These are phyloP conservation scores for Eimeria acervulina DNA, from an alignment of 169 alveolate species.

Conservation along the genomic window DNA sequence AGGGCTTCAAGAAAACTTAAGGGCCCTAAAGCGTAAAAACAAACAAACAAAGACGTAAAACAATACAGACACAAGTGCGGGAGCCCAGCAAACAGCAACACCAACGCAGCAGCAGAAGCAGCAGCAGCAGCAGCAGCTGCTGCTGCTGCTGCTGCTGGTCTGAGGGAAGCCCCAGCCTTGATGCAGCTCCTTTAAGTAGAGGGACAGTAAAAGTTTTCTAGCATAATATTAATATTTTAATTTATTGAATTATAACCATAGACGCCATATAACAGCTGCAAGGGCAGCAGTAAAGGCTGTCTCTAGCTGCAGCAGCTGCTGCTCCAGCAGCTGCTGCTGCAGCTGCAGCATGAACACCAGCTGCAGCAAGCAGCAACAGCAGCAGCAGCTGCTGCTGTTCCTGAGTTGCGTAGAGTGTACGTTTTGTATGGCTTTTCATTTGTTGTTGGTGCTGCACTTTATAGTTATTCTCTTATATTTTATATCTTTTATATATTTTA, in stretches of 20 bases:
- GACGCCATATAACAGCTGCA: neutral
- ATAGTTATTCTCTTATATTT: no score
- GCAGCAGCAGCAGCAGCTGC: slow-evolving; percentile 33
- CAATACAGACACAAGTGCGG: neutral
- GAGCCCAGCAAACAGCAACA: slow-evolving; percentile 17
- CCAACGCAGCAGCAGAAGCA: neutral
- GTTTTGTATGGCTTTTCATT: no score
- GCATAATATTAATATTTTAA: neutral
- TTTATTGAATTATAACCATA: neutral
- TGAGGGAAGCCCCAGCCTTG: slow-evolving; percentile 32
- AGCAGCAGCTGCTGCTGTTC: no score
- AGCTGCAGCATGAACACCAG: no score
- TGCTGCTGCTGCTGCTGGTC: slow-evolving; percentile 31
- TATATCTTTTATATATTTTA: no score
- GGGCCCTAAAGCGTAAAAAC: neutral
- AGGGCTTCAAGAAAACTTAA: neutral
- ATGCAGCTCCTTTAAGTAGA: neutral
- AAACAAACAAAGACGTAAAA: neutral
- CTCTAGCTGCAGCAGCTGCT: neutral
- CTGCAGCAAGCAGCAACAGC: no score
- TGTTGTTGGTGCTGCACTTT: no score
- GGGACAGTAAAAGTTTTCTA: neutral
- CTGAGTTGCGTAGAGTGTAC: no score
- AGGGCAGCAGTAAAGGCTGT: neutral
- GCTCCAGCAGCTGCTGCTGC: neutral